phyloP scores from a whole-genome alignment of 176 grass and related monocot genomes.

The Avena insularis region DNA sequence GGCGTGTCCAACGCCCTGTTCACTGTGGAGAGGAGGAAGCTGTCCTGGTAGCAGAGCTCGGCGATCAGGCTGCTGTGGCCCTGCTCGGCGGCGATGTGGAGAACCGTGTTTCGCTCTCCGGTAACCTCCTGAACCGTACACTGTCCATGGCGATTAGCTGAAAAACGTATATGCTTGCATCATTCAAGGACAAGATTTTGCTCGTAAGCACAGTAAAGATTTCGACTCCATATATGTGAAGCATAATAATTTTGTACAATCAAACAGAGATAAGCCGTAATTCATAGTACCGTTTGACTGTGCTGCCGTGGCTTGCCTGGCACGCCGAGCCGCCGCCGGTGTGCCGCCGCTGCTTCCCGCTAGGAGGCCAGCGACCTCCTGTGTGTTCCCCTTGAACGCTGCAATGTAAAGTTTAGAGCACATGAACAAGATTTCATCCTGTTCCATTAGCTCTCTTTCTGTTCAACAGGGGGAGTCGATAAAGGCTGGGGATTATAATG shows the following conservation, averaged over 20 bases:
- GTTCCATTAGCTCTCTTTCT: neutral
- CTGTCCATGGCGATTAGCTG: neutral
- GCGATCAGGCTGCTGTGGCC: constrained; percentile 35
- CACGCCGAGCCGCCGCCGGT: neutral
- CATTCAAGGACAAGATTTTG: too few species aligned
- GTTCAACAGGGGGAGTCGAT: neutral
- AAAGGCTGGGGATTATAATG: neutral
- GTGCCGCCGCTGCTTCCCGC: neutral
- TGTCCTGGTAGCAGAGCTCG: constrained; percentile 6
- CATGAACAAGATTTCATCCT: constrained; percentile 14
- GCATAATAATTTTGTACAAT: too few species aligned
- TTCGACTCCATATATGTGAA: too few species aligned
- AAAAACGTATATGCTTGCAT: too few species aligned
- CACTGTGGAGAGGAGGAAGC: neutral
- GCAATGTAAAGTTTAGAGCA: constrained; percentile 42
- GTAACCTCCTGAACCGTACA: constrained; percentile 46
- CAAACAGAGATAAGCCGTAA: too few species aligned
- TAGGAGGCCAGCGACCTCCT: constrained; percentile 21
- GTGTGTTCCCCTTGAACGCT: neutral
- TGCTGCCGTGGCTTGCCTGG: neutral
- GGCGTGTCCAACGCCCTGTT: constrained; percentile 51
- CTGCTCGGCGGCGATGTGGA: constrained; percentile 50
- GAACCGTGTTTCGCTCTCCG: constrained; percentile 28
- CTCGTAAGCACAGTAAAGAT: too few species aligned
- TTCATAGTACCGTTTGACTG: neutral